A percentile compares a stretch with the other conserved stretches of the same genome.
Evolutionary conservation across 164 flowering plant genomes (phyloP).

Genomic region (Stephania japonica): DNA sequence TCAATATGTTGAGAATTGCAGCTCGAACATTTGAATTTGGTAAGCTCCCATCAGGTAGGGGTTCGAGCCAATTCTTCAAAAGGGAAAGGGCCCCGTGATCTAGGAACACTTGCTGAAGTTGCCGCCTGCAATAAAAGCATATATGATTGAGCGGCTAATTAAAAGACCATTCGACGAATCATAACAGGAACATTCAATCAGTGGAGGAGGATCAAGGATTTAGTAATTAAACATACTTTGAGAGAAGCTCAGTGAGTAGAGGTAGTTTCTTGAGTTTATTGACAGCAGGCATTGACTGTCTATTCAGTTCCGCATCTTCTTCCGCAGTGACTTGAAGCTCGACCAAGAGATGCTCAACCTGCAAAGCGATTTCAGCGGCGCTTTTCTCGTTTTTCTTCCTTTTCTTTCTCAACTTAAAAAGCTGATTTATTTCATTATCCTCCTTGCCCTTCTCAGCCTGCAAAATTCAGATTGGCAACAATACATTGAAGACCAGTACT

Average conservation of each 20-base stretch:
- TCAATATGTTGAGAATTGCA: too few relatives aligned
- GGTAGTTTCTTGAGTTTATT: slow-evolving; percentile 89
- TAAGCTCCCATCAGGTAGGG: too few relatives aligned
- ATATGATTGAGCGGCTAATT: too few relatives aligned
- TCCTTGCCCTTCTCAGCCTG: slow-evolving; percentile 88
- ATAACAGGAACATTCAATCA: slow-evolving; percentile 34
- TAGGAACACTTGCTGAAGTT: too few relatives aligned
- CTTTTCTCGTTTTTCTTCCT: slow-evolving; percentile 85
- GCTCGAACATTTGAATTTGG: slow-evolving; percentile 63
- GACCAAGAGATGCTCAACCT: slow-evolving; percentile 90
- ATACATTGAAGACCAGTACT: neutral
- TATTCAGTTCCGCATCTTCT: slow-evolving; percentile 85
- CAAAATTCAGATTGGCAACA: slow-evolving; percentile 8
- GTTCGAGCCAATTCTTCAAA: too few relatives aligned
- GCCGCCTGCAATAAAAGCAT: too few relatives aligned
- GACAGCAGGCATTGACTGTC: slow-evolving; percentile 79
- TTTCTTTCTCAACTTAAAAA: slow-evolving; percentile 79
- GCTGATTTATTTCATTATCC: slow-evolving; percentile 67
- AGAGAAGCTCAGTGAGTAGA: slow-evolving; percentile 81
- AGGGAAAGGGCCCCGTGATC: too few relatives aligned
- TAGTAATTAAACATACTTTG: slow-evolving; percentile 45
- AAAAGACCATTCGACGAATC: too few relatives aligned
- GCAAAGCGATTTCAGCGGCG: slow-evolving; percentile 78
- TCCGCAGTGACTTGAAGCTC: slow-evolving; percentile 94
- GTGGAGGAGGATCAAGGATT: slow-evolving; percentile 19